phyloP scores from a whole-genome alignment of 305 asterid genomes.

The Fraxinus greggii region DNA sequence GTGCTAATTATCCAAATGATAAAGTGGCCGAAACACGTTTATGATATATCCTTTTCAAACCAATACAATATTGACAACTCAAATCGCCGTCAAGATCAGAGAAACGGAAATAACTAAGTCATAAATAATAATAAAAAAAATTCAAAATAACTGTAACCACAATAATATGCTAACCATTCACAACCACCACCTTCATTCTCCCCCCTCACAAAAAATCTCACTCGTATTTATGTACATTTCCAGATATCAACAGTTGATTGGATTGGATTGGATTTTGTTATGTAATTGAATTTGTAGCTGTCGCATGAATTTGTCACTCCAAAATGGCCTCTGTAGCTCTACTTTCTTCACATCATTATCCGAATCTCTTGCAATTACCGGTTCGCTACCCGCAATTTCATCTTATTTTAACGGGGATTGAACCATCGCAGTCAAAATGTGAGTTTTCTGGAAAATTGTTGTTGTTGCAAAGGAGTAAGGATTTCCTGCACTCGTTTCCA shows the following conservation, averaged over 20 bases:
- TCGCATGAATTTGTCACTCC: conserved; percentile 25
- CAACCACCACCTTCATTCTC: conserved; percentile 37
- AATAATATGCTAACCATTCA: conserved; percentile 16
- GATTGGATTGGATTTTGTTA: background rate
- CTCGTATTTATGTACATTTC: conserved; percentile 13
- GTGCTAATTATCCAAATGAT: too few species aligned
- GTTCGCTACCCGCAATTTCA: conserved; percentile 42
- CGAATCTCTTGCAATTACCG: conserved; percentile 35
- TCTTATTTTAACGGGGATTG: conserved; percentile 46
- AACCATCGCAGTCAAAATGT: conserved; percentile 34
- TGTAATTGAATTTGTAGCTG: background rate
- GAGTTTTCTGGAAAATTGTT: conserved; percentile 31
- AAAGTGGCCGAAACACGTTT: background rate
- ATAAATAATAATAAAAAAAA: background rate
- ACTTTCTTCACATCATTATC: conserved; percentile 32
- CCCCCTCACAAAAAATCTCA: conserved; percentile 18
- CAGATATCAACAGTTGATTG: conserved; percentile 5
- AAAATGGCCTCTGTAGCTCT: conserved; percentile 38
- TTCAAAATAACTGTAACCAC: conserved; percentile 22
- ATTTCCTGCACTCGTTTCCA: conserved; percentile 34
- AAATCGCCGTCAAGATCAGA: background rate
- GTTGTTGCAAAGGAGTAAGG: conserved; percentile 35
- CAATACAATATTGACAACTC: background rate
- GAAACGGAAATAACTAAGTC: background rate
- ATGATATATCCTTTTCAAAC: background rate